Evolutionary conservation across 2,329 filamentous ascomycete species (phyloP), one percentile per base, ranked within the genome.

Genomic region (Lachnum nothofagi): DNA sequence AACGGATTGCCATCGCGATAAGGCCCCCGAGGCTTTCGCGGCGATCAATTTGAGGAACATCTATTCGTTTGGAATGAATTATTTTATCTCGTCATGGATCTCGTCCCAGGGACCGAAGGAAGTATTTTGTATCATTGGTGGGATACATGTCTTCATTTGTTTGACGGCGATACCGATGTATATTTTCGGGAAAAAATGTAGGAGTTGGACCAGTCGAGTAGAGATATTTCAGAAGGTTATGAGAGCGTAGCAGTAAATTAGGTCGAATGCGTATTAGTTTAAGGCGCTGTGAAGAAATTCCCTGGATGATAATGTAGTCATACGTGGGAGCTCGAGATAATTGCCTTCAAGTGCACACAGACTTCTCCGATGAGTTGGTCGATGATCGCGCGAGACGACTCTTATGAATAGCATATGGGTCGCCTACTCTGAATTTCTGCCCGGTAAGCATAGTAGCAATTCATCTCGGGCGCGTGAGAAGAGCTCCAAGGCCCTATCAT

Each of bases 1-100:
- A 1, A 67, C 69, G 42, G 68, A 70, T 40, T 70, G 67, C 47
- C 66, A 69, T 45, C 67, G 66, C 1, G 60, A 58, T 19, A 67
- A 69, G 46, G 67, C 66, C 1, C 68, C 68, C 35, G 67, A 69
- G 48, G 67, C 67, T 5, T 69, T 69, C 29, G 68, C 68, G 2
- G 68, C 66, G 0, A 69, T 70, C 57, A 68, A 68, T 37, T 67
- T 69, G 31, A 49, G 64, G 10, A 65, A 66, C 23, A 62, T 67
- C 39, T 66, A 65, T 41, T 64, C 62, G 2, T 67, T 67, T 44
- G 60, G 59, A 4, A 65, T 67, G 57, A 66, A 65, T 48, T 66
- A 67, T 44, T 67, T 67, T 53, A 64, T 68, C 48, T 63, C 60
- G 7, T 54, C 58, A 31, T 67, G 65, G 65, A 64, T 67, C 31